Evolutionary conservation across 208 protist genomes (phyloP), one percentile per base, ranked within the genome.

Genomic region (Crithidia fasciculata): DNA sequence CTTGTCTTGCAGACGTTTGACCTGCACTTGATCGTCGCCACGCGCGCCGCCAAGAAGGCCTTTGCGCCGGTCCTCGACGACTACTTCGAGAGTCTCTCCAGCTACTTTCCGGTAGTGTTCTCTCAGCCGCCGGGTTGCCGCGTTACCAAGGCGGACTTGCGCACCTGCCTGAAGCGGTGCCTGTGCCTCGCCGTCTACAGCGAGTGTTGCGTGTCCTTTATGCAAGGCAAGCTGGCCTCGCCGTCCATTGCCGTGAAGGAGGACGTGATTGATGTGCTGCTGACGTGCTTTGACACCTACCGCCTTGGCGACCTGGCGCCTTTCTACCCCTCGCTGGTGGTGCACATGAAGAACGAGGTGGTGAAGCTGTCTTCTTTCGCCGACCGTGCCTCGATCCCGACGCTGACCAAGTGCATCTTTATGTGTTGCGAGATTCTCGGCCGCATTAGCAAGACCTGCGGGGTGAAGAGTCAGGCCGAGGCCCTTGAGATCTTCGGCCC

Each of bases 91-190:
- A 90, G 80, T 64, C 10, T 94, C 39, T 85, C 91, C 10, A 92
- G 84, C 69, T 96, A 96, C 66, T 96, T 96, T 76, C 91, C 91
- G 47, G 77, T 96, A 5, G 79, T 94, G 37, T 96, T 95, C 76
- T 84, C 81, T 10, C 84, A 87, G 56, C 87, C 89, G 10, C 81
- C 78, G 2, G 82, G 78, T 36, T 94, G 89, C 71, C 39, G 15
- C 5, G 86, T 96, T 13, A 93, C 84, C 16, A 89, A 90, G 69
- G 62, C 84, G 6, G 86, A 92, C 8, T 72, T 96, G 44, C 78
- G 74, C 50, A 53, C 39, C 19, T 71, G 47, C 41, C 80, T 96
- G 19, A 76, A 78, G 28, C 55, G 55, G 8, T 86, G 80, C 50
- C 84, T 96, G 60, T 81, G 75, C 49, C 58, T 69, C 45, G 64